Conservation (phyloP, 1,139 yeast species). For the Suhomyces bolitotheri region DNA sequence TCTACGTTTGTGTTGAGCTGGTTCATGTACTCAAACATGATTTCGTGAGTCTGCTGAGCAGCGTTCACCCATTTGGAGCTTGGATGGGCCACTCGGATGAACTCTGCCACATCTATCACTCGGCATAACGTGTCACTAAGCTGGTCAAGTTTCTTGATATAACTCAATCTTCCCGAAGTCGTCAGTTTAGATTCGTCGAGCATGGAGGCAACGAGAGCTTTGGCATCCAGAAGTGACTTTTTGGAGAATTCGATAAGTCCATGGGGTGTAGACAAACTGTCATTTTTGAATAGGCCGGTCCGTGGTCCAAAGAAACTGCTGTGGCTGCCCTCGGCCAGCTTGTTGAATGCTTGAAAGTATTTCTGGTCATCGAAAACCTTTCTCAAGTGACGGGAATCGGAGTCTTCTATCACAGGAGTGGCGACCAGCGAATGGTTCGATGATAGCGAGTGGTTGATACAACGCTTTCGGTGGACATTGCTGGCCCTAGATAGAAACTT, state of each 20-base stretch:
- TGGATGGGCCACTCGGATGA: slow-evolving; percentile 88
- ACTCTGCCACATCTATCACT: slow-evolving; percentile 92
- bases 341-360: slow-evolving; percentile 40
- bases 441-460: neutral
- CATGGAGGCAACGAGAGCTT: slow-evolving; percentile 57
- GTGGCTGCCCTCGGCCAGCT: slow-evolving; percentile 15
- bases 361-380: slow-evolving; percentile 49
- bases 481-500: slow-evolving; percentile 9
- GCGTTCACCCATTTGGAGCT: slow-evolving; percentile 66
- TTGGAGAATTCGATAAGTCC: slow-evolving; percentile 72
- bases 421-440: neutral
- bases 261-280: slow-evolving; percentile 62
- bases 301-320: slow-evolving; percentile 15
- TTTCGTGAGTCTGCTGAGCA: slow-evolving; percentile 86
- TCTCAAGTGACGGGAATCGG: slow-evolving; percentile 21
- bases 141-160: slow-evolving; percentile 72
- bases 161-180: slow-evolving; percentile 49
- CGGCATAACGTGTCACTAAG: slow-evolving; percentile 87
- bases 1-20: slow-evolving; percentile 82
- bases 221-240: slow-evolving; percentile 63
- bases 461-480: slow-evolving; percentile 3
- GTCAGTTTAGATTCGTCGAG: slow-evolving; percentile 42
- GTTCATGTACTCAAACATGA: slow-evolving; percentile 93
- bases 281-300: slow-evolving; percentile 75
- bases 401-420: slow-evolving; percentile 3